Conservation (phyloP, 1,284 basidiomycete species). For the Grifola frondosa region DNA sequence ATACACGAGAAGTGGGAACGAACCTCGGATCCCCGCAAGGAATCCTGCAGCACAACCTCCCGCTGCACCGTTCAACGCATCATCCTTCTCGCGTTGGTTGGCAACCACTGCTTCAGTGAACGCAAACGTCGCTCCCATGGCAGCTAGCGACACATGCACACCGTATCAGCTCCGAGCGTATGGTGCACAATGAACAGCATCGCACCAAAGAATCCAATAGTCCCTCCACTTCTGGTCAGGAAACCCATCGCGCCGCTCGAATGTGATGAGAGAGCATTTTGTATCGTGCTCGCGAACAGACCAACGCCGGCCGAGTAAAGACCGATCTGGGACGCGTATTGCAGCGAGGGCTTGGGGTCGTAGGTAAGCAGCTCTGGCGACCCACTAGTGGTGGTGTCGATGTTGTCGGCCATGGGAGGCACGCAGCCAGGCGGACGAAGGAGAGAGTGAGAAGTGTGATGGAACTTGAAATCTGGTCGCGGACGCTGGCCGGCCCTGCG, state of each 20-base stretch:
- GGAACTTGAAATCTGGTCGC: too few species aligned
- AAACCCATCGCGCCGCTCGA: conserved; percentile 86
- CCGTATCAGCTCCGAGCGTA: not conserved
- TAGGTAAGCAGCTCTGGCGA: conserved; percentile 35
- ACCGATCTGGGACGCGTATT: conserved; percentile 61
- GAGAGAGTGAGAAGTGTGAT: conserved; percentile 17
- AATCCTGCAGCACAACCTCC: conserved; percentile 95
- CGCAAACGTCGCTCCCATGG: conserved; percentile 89
- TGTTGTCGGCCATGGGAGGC: conserved; percentile 27
- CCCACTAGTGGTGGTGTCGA: conserved; percentile 13
- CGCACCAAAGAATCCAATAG: conserved; percentile 82
- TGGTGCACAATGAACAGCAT: conserved; percentile 6
- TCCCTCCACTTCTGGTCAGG: conserved; percentile 76
- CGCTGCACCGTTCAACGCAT: conserved; percentile 81
- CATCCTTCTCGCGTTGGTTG: conserved; percentile 81
- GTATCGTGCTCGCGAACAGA: conserved; percentile 76
- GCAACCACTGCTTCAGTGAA: conserved; percentile 80
- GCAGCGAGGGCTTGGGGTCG: conserved; percentile 56
- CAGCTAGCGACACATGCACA: conserved; percentile 50
- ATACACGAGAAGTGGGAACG: conserved; percentile 27
- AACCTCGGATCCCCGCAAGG: conserved; percentile 82
- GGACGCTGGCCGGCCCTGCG: too few species aligned
- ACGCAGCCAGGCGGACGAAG: conserved; percentile 15
- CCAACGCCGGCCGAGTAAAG: conserved; percentile 75
- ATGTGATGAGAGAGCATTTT: conserved; percentile 84